Evolutionary conservation across 2,329 filamentous ascomycete genomes (phyloP), one percentile per base, ranked within the genome.

Genomic region (Neopestalotiopsis sp.): DNA sequence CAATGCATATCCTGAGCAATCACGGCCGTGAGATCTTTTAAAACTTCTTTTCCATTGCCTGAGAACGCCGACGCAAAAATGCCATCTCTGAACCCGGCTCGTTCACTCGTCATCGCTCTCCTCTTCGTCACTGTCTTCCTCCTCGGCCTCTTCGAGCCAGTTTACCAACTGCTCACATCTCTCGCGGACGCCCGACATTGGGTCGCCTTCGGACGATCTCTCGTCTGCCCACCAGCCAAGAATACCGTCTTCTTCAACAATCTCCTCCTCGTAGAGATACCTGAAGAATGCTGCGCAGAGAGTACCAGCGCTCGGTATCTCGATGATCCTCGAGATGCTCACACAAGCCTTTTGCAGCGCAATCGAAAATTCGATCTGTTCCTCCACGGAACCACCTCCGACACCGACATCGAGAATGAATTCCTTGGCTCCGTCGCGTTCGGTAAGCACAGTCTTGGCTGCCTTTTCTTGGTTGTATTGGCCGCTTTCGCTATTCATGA

Each of bases 181-280:
- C 70, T 88, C 88, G 78, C 91, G 91, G 17, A 98, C 89, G 64
- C 83, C 87, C 69, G 81, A 81, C 90, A 98, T 89, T 66, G 88
- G 88, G 67, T 92, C 91, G 14, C 85, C 90, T 67, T 90, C 90
- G 30, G 82, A 86, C 5, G 92, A 91, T 75, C 90, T 80, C 62
- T 87, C 85, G 78, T 97, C 92, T 24, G 85, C 88, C 95, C 95
- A 98, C 96, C 96, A 99, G 62, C 88, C 87, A 75, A 95, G 83
- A 73, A 97, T 93, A 0, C 92, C 94, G 57, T 98, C 95, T 76
- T 97, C 94, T 78, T 97, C 94, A 1, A 98, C 82, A 17, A 97
- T 86, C 72, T 98, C 96, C 63, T 92, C 81, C 72, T 92, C 90
- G 78, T 97, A 97, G 65, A 98, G 84, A 79, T 94, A 93, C 82